These are phyloP conservation scores for Glebionis coronaria DNA, from an alignment of 129 eudicot species.

Conservation along the genomic window DNA sequence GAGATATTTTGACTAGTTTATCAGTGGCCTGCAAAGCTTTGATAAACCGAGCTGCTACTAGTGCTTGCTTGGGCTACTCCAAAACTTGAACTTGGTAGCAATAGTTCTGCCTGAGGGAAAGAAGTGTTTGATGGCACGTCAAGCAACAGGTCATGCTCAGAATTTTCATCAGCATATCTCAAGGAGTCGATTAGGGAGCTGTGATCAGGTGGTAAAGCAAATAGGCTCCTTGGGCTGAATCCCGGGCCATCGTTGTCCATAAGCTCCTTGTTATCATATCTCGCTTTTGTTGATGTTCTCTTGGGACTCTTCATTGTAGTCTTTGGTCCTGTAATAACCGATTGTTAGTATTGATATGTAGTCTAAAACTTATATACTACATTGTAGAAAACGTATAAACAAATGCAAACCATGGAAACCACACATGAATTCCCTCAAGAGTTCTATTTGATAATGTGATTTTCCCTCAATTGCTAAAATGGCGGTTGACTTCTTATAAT, in stretches of 20 bases:
- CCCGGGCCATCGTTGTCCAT: constrained; percentile 57
- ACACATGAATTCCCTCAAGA: background rate
- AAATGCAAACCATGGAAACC: background rate
- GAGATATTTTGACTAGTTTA: constrained; percentile 26
- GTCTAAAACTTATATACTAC: too few relatives aligned
- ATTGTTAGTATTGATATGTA: background rate
- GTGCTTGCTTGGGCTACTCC: constrained; percentile 72
- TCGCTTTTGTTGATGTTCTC: constrained; percentile 46
- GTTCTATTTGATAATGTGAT: background rate
- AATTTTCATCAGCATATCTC: constrained; percentile 44
- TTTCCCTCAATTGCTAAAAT: background rate
- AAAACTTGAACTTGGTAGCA: constrained; percentile 54
- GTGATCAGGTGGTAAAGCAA: constrained; percentile 62
- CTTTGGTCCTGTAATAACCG: constrained; percentile 50
- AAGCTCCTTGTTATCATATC: constrained; percentile 52
- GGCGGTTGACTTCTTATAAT: background rate
- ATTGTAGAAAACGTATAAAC: background rate
- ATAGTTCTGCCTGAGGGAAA: constrained; percentile 94
- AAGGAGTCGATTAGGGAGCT: constrained; percentile 60
- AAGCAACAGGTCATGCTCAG: constrained; percentile 74
- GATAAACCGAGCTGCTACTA: constrained; percentile 80
- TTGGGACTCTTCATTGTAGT: constrained; percentile 58
- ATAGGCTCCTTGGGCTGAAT: constrained; percentile 65
- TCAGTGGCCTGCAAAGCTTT: constrained; percentile 48
- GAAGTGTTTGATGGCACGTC: constrained; percentile 81